Evolutionary conservation across 2,329 filamentous ascomycete species (phyloP), one percentile per base, ranked within the genome.

Genomic region (Orbilia javanica): DNA sequence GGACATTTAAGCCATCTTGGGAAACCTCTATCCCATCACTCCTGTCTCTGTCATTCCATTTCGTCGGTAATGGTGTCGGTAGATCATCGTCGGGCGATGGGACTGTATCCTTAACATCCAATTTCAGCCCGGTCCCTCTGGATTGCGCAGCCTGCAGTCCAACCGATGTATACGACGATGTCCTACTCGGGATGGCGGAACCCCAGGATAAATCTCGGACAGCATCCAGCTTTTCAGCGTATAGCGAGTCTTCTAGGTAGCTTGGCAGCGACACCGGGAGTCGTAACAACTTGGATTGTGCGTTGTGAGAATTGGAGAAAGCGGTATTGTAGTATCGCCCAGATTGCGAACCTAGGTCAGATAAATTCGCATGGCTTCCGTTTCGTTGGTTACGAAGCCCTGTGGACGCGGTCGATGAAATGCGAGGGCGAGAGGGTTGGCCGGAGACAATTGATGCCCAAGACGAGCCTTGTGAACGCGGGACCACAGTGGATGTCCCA

Each of bases 1-100:
- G 89, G 70, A 96, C 90, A 82, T 95, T 91, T 64, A 90, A 86
- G 0, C 93, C 93, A 81, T 93, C 90, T 3, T 88, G 87, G 34
- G 91, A 86, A 11, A 98, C 86, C 81, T 97, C 94, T 53, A 98
- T 85, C 1, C 89, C 89, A 31, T 84, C 84, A 81, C 89, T 90
- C 84, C 93, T 94, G 83, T 97, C 94, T 34, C 88, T 86, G 57
- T 90, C 91, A 81, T 90, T 96, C 94, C 94, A 98, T 82, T 88
- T 89, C 3, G 91, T 90, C 18, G 96, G 96, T 80, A 98, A 87
- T 7, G 92, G 91, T 71, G 89, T 87, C 48, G 93, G 83, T 0
- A 87, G 85, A 60, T 92, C 89, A 36, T 92, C 89, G 42, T 91
- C 89, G 39, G 85, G 82, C 0, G 86, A 84, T 0, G 91, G 88